These are phyloP conservation scores for Penicillium corylophilum DNA, from an alignment of 2,329 filamentous ascomycete species.

Conservation along the genomic window DNA sequence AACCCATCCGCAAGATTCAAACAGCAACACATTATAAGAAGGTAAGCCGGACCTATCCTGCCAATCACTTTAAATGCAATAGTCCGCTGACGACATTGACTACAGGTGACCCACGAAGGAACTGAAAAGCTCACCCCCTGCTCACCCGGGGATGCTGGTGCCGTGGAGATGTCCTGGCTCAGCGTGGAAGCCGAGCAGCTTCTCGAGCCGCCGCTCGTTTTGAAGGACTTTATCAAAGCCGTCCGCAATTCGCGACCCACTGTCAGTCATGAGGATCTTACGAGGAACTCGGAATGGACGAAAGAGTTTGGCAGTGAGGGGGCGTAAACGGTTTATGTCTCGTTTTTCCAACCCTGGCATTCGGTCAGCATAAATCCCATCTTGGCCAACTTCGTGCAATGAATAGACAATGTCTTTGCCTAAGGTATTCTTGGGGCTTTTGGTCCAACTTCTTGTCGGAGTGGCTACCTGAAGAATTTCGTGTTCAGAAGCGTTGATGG, in stretches of 20 bases:
- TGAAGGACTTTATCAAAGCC: slow-evolving; percentile 92
- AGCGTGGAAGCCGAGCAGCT: slow-evolving; percentile 80
- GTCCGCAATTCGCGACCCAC: slow-evolving; percentile 86
- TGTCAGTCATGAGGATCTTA: slow-evolving; percentile 81
- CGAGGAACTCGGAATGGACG: slow-evolving; percentile 87
- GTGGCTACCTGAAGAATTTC: slow-evolving; percentile 18
- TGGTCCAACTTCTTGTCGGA: slow-evolving; percentile 2
- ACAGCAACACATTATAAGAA: slow-evolving; percentile 97
- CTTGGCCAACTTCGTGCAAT: not conserved
- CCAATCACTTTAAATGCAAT: not conserved
- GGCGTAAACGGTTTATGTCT: slow-evolving; percentile 41
- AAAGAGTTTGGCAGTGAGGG: slow-evolving; percentile 94
- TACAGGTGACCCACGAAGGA: slow-evolving; percentile 68
- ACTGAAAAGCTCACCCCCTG: slow-evolving; percentile 70
- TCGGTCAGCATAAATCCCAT: not conserved
- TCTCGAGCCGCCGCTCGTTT: slow-evolving; percentile 77
- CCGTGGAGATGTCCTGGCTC: slow-evolving; percentile 91
- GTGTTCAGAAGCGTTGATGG: slow-evolving; percentile 33
- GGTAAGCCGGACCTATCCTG: slow-evolving; percentile 50
- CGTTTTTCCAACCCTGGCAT: not conserved
- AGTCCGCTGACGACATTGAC: not conserved
- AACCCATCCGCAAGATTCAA: slow-evolving; percentile 93
- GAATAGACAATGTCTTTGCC: slow-evolving; percentile 2
- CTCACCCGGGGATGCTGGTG: slow-evolving; percentile 83
- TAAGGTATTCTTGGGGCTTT: slow-evolving; percentile 3